Evolutionary conservation across 257 asterid genomes (phyloP), one percentile per base, ranked within the genome.

Genomic region (Plantago elongata): DNA sequence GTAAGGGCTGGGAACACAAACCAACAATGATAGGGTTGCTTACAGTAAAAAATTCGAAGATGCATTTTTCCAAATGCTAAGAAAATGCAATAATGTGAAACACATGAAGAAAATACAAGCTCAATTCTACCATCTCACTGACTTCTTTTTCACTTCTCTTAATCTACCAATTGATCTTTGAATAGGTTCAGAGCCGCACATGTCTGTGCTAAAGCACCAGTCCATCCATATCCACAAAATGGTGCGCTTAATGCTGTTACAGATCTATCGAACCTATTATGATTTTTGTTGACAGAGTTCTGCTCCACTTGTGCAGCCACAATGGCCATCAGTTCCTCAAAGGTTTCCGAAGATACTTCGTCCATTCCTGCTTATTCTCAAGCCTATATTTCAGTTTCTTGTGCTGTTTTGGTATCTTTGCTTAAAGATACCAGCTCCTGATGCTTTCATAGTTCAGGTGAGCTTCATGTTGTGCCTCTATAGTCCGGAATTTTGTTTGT

Each of bases 361-460:
- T 42, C 97, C 97, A 60, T 57, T 92, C 30, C 60, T 92, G 67
- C 95, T 92, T 62, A 73, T 86, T 65, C 62, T 86, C 66, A 92
- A 92, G 85, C 77, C 99, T 43, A 54, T 92, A 56, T 62, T 89
- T 73, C 97, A 92, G 79, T 84, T 89, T 75, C 72, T 87, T 65
- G 66, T 79, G 86, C 96, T 92, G 74, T 85, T 92, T 65, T 92
- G 97, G 95, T 89, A 92, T 75, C 87, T 92, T 51, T 89, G 95
- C 70, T 66, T 77, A 17, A 92, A 80, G 76, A 84, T 92, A 74
- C 89, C 97, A 0, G 87, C 95, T 57, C 99, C 99, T 59, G 94
- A 92, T 78, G 86, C 77, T 75, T 86, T 83, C 76, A 61, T 92
- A 43, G 96, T 92, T 77, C 99, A 92, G 95, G 99, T 86, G 76